Evolutionary conservation across 176 grass and related monocot species (phyloP).

Genomic region (Phoenix roebelenii): DNA sequence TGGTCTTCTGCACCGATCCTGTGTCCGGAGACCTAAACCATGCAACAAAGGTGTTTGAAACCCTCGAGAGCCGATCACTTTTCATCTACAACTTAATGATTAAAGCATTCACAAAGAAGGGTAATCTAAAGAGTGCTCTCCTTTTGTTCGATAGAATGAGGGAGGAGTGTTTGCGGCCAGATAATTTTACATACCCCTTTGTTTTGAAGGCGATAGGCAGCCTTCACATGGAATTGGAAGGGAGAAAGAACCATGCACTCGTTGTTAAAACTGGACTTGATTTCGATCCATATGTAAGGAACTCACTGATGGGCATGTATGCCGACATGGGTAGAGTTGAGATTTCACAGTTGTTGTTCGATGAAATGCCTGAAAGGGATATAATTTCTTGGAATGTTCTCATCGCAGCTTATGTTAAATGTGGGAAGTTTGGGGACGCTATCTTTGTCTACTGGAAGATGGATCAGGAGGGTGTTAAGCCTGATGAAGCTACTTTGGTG

Average conservation of each 20-base stretch:
- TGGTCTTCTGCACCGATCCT: conserved; percentile 10
- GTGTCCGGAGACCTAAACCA: conserved; percentile 15
- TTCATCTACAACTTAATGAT: conserved; percentile 50
- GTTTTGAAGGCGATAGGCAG: conserved; percentile 45
- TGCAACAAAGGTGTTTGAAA: conserved; percentile 16
- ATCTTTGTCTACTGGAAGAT: conserved; percentile 28
- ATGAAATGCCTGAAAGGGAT: conserved; percentile 31
- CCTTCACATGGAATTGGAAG: conserved; percentile 35
- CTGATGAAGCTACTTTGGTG: conserved; percentile 34
- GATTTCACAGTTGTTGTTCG: conserved; percentile 33
- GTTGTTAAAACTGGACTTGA: conserved; percentile 39
- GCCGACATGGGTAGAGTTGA: conserved; percentile 20
- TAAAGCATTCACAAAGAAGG: conserved; percentile 32
- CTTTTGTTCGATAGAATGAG: conserved; percentile 45
- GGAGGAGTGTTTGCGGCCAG: conserved; percentile 29
- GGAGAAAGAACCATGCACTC: conserved; percentile 29
- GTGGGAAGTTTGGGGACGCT: conserved; percentile 20
- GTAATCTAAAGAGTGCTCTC: conserved; percentile 24
- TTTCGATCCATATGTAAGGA: conserved; percentile 38
- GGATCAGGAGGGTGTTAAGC: conserved; percentile 24
- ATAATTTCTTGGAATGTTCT: conserved; percentile 54
- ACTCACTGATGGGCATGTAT: conserved; percentile 52
- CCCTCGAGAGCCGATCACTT: conserved; percentile 25
- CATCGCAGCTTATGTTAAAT: conserved; percentile 43
- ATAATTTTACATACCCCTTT: conserved; percentile 65